Evolutionary conservation across 169 alveolate species (phyloP).

Genomic region (Theileria sp.): DNA sequence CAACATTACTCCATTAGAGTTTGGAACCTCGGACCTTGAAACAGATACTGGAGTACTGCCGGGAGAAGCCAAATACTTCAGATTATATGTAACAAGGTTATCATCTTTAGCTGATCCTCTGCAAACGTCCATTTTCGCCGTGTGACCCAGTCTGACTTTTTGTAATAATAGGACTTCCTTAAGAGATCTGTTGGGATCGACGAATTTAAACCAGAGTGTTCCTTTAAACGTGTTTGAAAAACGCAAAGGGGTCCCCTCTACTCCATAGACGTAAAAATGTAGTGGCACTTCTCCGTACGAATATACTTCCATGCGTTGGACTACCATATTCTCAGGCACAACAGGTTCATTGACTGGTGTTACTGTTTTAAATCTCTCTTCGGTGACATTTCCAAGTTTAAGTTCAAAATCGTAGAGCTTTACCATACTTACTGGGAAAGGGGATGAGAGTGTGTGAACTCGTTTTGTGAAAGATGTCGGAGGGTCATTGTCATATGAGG

Average conservation of each 20-base stretch:
- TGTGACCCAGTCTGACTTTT: background rate
- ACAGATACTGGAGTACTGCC: background rate
- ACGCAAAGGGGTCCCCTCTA: background rate
- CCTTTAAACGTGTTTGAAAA: conserved; percentile 1
- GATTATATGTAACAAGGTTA: background rate
- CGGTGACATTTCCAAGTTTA: background rate
- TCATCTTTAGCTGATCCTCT: background rate
- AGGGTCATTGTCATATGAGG: background rate
- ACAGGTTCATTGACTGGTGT: background rate
- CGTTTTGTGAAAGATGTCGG: background rate
- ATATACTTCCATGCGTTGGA: background rate
- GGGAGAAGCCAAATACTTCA: background rate
- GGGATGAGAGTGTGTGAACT: conserved; percentile 2
- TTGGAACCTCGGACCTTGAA: conserved; percentile 3
- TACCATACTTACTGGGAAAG: conserved; percentile 10
- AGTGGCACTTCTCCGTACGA: conserved; percentile 7
- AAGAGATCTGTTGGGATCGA: background rate
- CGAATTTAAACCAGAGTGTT: background rate
- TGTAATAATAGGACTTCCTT: background rate
- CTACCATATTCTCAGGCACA: background rate
- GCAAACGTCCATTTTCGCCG: conserved; percentile 12
- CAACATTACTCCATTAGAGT: background rate
- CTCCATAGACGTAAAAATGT: background rate
- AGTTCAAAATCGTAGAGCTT: conserved; percentile 10
- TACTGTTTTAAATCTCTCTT: background rate